Evolutionary conservation across 441 rosid species (phyloP), one percentile per base, ranked within the genome.

Genomic region (Gossypium lobatum): DNA sequence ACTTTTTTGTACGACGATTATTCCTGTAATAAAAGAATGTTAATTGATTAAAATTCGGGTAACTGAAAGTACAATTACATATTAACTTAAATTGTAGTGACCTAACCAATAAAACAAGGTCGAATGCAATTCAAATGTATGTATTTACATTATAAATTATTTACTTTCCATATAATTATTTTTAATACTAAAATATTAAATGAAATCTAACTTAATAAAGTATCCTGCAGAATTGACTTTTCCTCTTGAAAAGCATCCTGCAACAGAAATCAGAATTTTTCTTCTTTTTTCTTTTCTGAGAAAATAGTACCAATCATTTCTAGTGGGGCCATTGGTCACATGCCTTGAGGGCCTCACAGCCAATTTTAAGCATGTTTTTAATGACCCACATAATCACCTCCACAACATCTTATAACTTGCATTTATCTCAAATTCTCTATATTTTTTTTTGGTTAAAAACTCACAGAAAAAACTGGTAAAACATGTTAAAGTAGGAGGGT

Each of bases 321-420:
- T 1, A 42, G 70, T 66, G 55, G 71, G 71, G 71, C 58, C 39
- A 66, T 48, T 48, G 6, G 6, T 46, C 71, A 67, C 71, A 48
- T 67, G 71, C 58, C 14, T 1, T 3, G 6, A 11, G 71, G 21
- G 21, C 55, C 34, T 2, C 57, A 23, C 11, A 39, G 4, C 70
- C 53, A 18, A 64, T 42, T 10, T 42, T 6, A 25, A 13, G 58
- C 71, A n/a, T 48, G 48, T 3, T 25, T 9, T 14, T 14, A 9
- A 48, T 67, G 42, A 25, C 71, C 52, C 42, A 42, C 42, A 25
- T 67, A 67, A 67, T 67, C 42, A 25, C 50, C 39, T 34, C 39
- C 39, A 34, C 39, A 34, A 34, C 39, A 6, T 34, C 39, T 34
- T 34, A 34, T 6, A 34, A 34, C 39, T 34, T 34, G 39, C 39